Base-by-base conservation (phyloP, 2,329 filamentous ascomycete species). In the Chrysoporthe cubensis region DNA sequence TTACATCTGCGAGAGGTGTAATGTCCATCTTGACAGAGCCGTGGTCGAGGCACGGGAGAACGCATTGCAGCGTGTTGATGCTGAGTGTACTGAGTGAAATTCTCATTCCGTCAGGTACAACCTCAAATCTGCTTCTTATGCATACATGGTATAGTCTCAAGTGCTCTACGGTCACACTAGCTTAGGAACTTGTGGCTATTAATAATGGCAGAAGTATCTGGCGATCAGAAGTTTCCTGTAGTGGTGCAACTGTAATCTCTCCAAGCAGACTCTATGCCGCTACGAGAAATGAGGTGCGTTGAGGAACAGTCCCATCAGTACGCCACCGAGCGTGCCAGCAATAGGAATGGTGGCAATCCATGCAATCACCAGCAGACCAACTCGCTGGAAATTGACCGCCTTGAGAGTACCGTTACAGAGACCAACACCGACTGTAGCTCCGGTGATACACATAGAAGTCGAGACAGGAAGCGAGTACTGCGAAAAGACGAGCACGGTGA, bases 401-500 rank as follows among this genome's bases (percentile, higher is more conserved):
- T 88, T 90, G 68, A 87, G 71, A 40, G 85, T 88, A 44, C 90
- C 90, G 76, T 93, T 93, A 84, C 90, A 93, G 26, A 94, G 87
- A 75, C 90, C 91, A 61, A 94, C 91, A 69, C 91, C 91, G 57
- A 93, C 89, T 0, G 90, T 93, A 37, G 91, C 91, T 65, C 91
- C 91, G 1, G 91, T 93, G 78, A 94, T 93, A 78, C 91, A 94
- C 91, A 90, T 90, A 21, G 88, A 89, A 2, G 90, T 94, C 0
- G 91, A 93, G 40, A 94, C 91, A 48, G 91, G 91, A 0, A 94
- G 88, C 1, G 86, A 87, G 82, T 85, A 92, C 76, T 92, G 90
- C 0, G 90, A 92, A 83, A 92, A 92, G 76, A 94, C 79, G 34
- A 93, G 86, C 69, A 93, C 87, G 11, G 91, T 93, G 72, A 94